These are phyloP conservation scores for Triangularia setosa DNA, from an alignment of 2,329 filamentous ascomycete species.

Conservation along the genomic window DNA sequence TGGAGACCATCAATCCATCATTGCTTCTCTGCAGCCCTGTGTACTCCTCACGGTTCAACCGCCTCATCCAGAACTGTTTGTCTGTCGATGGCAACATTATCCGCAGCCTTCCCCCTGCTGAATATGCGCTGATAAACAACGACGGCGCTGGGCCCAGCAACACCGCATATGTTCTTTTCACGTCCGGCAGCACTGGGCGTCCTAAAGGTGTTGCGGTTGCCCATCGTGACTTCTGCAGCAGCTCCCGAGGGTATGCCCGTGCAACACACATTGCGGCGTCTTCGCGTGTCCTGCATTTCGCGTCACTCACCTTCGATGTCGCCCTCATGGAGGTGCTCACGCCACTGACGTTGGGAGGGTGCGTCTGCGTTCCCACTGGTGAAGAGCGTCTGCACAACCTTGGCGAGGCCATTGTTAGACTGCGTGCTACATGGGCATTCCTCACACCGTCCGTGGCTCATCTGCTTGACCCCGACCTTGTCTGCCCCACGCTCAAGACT, in stretches of 20 bases:
- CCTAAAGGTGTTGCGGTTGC: constrained; percentile 23
- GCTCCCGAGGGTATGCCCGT: constrained; percentile 10
- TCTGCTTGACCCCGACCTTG: constrained; percentile 26
- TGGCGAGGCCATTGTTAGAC: constrained; percentile 26
- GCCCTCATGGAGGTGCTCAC: constrained; percentile 27
- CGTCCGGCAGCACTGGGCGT: constrained; percentile 23
- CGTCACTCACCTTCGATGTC: constrained; percentile 25
- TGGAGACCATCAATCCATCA: constrained; percentile 11
- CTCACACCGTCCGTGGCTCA: constrained; percentile 30
- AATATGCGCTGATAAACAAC: not conserved
- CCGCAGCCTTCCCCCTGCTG: constrained; percentile 7
- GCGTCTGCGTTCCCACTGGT: constrained; percentile 39
- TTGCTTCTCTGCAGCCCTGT: constrained; percentile 23
- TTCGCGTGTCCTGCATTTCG: constrained; percentile 22
- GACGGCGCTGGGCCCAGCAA: not conserved
- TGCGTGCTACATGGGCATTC: constrained; percentile 26
- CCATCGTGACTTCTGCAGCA: constrained; percentile 18
- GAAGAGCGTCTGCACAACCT: constrained; percentile 38
- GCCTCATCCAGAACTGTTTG: constrained; percentile 3
- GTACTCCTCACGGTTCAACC: constrained; percentile 16
- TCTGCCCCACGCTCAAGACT: constrained; percentile 25
- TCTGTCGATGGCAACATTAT: constrained; percentile 12
- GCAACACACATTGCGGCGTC: constrained; percentile 14
- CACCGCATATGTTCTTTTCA: constrained; percentile 26
- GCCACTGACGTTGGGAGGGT: constrained; percentile 24